These are phyloP conservation scores for Trametes versicolor DNA, from an alignment of 1,284 basidiomycete species.

Conservation along the genomic window DNA sequence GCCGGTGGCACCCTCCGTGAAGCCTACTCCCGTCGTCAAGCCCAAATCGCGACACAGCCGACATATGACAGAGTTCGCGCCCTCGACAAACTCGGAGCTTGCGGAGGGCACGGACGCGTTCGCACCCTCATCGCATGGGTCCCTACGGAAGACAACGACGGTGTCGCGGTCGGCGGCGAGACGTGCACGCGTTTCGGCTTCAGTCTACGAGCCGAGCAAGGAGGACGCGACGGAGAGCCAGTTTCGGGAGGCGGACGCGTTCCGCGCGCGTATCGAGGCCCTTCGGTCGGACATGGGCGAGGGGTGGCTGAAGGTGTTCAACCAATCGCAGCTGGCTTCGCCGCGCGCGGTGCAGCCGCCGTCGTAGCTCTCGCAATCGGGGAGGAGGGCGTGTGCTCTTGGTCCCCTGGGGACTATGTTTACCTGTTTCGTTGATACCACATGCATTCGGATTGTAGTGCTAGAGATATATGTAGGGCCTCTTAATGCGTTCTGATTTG, in stretches of 20 bases:
- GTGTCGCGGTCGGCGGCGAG: conserved; percentile 53
- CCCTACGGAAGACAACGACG: conserved; percentile 38
- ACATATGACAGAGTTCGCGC: conserved; percentile 57
- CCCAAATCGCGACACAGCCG: conserved; percentile 49
- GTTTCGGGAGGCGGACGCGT: conserved; percentile 68
- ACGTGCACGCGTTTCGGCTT: conserved; percentile 63
- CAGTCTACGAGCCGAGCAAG: conserved; percentile 65
- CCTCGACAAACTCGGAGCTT: conserved; percentile 30
- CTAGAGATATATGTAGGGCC: conserved; percentile 25
- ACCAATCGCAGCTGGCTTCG: conserved; percentile 61
- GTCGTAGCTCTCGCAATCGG: conserved; percentile 13
- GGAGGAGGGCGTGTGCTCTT: conserved; percentile 7
- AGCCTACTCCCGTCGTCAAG: conserved; percentile 31
- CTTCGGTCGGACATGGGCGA: conserved; percentile 88
- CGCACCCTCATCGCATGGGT: conserved; percentile 20
- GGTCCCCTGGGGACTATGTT: conserved; percentile 24
- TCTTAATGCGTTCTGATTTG: conserved; percentile 15
- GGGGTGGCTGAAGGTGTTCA: conserved; percentile 86
- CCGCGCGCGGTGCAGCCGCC: conserved; percentile 39
- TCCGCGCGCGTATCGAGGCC: conserved; percentile 81
- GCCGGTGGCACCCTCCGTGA: conserved; percentile 21
- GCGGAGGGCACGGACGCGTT: conserved; percentile 25
- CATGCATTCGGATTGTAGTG: conserved; percentile 27
- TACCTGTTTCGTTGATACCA: conserved; percentile 27
- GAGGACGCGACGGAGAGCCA: conserved; percentile 47